phyloP scores from a whole-genome alignment of 208 protist species.

The Trypanosoma rangeli region DNA sequence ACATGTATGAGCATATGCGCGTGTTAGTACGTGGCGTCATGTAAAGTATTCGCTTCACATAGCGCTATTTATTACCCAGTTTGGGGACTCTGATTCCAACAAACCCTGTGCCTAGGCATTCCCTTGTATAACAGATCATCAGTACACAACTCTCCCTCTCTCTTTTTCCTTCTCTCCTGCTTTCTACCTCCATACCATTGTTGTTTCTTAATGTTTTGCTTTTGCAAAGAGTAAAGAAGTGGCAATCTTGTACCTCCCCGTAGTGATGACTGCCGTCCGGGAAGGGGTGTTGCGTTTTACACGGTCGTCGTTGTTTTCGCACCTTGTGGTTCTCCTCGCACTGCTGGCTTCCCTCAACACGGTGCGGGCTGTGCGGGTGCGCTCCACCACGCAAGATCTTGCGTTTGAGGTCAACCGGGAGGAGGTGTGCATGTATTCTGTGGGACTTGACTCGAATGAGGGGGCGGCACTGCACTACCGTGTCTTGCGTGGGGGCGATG shows the following conservation, averaged over 20 bases:
- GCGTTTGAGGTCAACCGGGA: conserved; percentile 68
- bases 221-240: too few species aligned
- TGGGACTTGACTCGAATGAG: conserved; percentile 54
- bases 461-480: conserved; percentile 74
- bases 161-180: too few species aligned
- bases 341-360: not conserved
- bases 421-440: conserved; percentile 75
- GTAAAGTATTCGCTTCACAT: too few species aligned
- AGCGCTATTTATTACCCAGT: too few species aligned
- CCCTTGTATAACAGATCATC: too few species aligned
- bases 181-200: too few species aligned
- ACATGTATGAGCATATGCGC: conserved; percentile 9
- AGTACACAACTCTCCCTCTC: too few species aligned
- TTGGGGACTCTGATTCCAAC: too few species aligned
- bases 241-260: not conserved
- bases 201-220: too few species aligned
- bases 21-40: too few species aligned
- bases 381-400: conserved; percentile 47
- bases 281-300: not conserved
- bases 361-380: conserved; percentile 40
- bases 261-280: not conserved
- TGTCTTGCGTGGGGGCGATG: conserved; percentile 54
- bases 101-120: too few species aligned
- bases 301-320: not conserved
- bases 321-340: not conserved